A percentile compares a stretch with the other conserved stretches of the same genome.
phyloP scores from a whole-genome alignment of 495 filamentous ascomycete species.

The Rostrohypoxylon terebratum region DNA sequence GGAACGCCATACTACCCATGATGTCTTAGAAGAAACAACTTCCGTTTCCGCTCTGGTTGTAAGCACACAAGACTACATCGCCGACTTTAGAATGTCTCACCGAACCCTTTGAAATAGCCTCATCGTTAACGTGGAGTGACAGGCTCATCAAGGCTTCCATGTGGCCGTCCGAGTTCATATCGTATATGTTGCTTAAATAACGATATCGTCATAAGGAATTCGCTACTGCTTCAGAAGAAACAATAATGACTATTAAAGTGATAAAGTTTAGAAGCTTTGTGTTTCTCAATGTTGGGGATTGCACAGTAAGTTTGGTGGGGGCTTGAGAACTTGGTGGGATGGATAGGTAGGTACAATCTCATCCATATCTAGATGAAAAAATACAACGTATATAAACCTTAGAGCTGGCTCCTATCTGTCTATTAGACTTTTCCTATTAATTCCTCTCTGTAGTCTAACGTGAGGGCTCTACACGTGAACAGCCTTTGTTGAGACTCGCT shows the following conservation, averaged over 20 bases:
- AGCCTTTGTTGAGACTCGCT: background rate
- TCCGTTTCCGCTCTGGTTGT: background rate
- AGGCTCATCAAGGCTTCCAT: background rate
- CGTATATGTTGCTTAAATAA: background rate
- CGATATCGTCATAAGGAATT: background rate
- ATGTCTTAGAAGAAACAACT: background rate
- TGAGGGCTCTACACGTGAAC: background rate
- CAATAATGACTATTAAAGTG: background rate
- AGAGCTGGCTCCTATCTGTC: too few species aligned
- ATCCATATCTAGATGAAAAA: background rate
- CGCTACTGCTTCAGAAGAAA: background rate
- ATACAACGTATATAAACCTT: background rate
- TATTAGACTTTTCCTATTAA: too few species aligned
- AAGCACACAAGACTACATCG: background rate
- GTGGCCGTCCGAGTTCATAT: background rate
- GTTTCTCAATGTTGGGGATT: background rate
- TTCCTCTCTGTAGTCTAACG: too few species aligned
- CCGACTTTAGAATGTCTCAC: background rate
- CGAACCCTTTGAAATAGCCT: background rate
- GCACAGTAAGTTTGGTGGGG: background rate
- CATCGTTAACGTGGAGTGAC: background rate
- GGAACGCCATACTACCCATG: background rate
- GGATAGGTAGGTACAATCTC: too few species aligned
- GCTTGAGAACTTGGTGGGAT: background rate
- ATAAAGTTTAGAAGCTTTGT: background rate